A percentile compares a stretch with the other conserved stretches of the same genome.
Conservation (phyloP, 768 basidiomycete species). For the Tulasnella sp. region DNA sequence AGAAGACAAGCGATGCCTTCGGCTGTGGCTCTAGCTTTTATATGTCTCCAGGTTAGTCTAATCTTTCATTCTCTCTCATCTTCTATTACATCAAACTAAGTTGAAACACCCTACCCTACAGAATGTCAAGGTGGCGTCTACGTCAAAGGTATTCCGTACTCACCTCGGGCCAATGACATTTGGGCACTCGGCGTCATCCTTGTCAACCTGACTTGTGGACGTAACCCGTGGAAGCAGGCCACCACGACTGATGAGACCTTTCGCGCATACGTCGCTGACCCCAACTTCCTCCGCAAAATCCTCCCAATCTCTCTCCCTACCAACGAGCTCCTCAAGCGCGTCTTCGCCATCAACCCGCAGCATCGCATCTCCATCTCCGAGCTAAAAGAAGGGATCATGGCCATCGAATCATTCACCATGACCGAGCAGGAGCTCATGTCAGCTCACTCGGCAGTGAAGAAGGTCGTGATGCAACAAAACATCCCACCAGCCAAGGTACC, state of each 20-base stretch:
- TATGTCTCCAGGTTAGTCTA: conserved; percentile 32
- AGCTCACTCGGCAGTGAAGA: conserved; percentile 23
- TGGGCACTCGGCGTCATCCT: conserved; percentile 47
- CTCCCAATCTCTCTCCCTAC: conserved; percentile 62
- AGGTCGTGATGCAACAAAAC: conserved; percentile 13
- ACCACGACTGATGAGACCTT: conserved; percentile 61
- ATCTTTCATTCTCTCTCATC: neutral
- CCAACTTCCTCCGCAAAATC: conserved; percentile 49
- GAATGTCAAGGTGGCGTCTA: conserved; percentile 36
- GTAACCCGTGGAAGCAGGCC: conserved; percentile 69
- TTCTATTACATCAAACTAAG: no score
- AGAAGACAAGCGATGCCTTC: conserved; percentile 30
- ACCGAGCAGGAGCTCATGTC: conserved; percentile 35
- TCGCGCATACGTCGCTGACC: conserved; percentile 55
- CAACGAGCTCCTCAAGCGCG: conserved; percentile 54
- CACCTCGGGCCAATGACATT: conserved; percentile 43
- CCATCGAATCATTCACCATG: conserved; percentile 52
- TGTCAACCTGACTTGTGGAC: conserved; percentile 68
- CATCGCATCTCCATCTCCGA: conserved; percentile 51
- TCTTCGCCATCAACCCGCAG: conserved; percentile 57
- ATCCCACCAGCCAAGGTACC: neutral
- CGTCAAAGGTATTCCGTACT: conserved; percentile 32
- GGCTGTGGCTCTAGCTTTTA: conserved; percentile 37
- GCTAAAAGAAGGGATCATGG: conserved; percentile 44
- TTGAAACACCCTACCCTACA: neutral